Evolutionary conservation across 2,329 filamentous ascomycete species (phyloP), one percentile per base, ranked within the genome.

Genomic region (Pseudogymnoascus verrucosus): DNA sequence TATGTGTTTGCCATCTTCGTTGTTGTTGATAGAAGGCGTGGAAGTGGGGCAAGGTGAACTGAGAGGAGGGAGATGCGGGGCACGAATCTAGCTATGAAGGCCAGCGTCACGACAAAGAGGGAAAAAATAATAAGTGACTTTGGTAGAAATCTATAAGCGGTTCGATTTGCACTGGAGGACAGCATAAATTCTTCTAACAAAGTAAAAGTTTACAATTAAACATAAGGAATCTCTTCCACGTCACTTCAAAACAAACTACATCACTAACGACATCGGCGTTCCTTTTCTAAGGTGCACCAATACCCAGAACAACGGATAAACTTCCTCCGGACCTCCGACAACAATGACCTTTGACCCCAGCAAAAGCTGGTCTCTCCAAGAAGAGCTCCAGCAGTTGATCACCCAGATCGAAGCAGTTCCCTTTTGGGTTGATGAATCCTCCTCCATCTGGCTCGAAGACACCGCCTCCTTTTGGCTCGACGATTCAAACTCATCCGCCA

Each of bases 1-100:
- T 95, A 96, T 42, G 67, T 66, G 59, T 61, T 26, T 57, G 72
- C 68, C 72, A 79, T 80, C 59, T 68, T 72, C 69, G 65, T 71
- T 63, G 63, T 64, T 65, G 28, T 65, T 63, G 26, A 67, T 64
- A 63, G 67, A 62, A 57, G 63, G 36, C 60, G 69, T 64, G 40
- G 23, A 60, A 65, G 57, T 42, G 65, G 65, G 61, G 67, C 62
- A 59, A 74, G 63, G 64, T 74, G 71, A 57, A 67, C 67, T 23
- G 69, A 71, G 51, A 73, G 64, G 60, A 72, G 68, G 61, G 68
- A 66, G 63, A 73, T 31, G 62, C 71, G 71, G 59, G 70, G 67
- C 66, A 66, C 65, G 60, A 72, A 64, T 64, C 65, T 73, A 31
- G 67, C 65, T 21, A 72, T 57, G 63, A 65, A 61, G 65, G 72